These are phyloP conservation scores for Linum lewisii DNA, from an alignment of 345 rosid species.

Conservation along the genomic window DNA sequence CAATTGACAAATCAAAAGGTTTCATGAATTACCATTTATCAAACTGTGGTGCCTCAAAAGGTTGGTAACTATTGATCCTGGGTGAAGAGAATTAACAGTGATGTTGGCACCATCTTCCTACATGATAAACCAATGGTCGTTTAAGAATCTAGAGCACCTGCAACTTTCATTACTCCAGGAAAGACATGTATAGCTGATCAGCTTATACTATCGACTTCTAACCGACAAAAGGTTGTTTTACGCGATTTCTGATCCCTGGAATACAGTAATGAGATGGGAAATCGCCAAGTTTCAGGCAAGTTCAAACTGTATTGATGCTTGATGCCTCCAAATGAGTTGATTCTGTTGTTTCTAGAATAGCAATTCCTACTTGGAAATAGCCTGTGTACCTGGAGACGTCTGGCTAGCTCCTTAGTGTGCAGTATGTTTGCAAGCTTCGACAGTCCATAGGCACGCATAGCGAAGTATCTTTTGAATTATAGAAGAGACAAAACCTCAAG, in stretches of 20 bases:
- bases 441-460: constrained; percentile 40
- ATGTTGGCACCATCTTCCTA: constrained; percentile 54
- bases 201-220: too few species aligned
- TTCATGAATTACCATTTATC: constrained; percentile 27
- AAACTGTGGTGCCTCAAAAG: constrained; percentile 30
- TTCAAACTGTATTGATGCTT: too few species aligned
- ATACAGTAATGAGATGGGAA: too few species aligned
- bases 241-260: too few species aligned
- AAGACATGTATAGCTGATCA: too few species aligned
- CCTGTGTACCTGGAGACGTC: constrained; percentile 33
- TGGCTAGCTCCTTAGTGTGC: constrained; percentile 38
- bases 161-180: neutral
- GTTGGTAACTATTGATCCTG: constrained; percentile 56
- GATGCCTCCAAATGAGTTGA: too few species aligned
- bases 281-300: too few species aligned
- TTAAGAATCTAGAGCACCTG: neutral
- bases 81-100: constrained; percentile 63
- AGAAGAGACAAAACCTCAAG: constrained; percentile 3
- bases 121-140: neutral
- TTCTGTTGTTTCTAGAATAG: too few species aligned
- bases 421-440: constrained; percentile 36
- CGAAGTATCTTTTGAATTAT: constrained; percentile 25
- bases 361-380: too few species aligned
- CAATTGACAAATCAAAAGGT: too few species aligned
- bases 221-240: neutral